phyloP scores from a whole-genome alignment of 2,329 filamentous ascomycete genomes.

The Penicillium sp. region DNA sequence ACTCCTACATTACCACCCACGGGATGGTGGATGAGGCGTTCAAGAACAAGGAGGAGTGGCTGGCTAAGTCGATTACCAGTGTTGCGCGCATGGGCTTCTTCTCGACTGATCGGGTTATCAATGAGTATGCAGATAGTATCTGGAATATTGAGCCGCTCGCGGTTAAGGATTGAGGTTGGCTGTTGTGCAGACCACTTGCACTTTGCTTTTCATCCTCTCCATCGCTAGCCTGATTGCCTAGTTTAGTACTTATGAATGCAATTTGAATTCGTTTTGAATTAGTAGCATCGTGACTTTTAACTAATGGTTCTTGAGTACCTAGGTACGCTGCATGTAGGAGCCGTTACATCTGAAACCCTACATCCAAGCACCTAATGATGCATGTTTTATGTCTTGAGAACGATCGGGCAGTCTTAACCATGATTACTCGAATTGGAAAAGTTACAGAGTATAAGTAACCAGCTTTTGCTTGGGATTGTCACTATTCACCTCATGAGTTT shows the following conservation, averaged over 20 bases:
- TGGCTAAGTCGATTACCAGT: slow-evolving; percentile 80
- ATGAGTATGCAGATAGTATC: slow-evolving; percentile 93
- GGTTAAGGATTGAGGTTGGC: slow-evolving; percentile 33
- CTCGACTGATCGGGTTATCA: slow-evolving; percentile 88
- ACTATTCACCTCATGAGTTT: too few species aligned
- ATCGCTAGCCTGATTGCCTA: not conserved
- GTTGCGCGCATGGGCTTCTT: slow-evolving; percentile 98
- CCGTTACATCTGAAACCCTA: too few species aligned
- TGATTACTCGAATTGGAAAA: too few species aligned
- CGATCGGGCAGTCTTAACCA: too few species aligned
- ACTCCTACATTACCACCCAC: slow-evolving; percentile 89
- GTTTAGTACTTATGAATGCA: not conserved
- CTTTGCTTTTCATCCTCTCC: not conserved
- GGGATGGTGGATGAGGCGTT: slow-evolving; percentile 86
- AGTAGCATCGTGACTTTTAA: not conserved
- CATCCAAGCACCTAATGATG: too few species aligned
- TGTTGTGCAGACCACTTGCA: not conserved
- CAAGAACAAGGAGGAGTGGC: slow-evolving; percentile 86
- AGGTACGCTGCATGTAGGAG: too few species aligned
- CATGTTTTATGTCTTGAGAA: too few species aligned
- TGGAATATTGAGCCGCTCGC: slow-evolving; percentile 89
- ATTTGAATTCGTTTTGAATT: too few species aligned
- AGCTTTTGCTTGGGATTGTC: too few species aligned
- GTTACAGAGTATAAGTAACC: too few species aligned
- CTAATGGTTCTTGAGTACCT: too few species aligned